Evolutionary conservation across 2,329 filamentous ascomycete genomes (phyloP).

Genomic region (Beauveria scarabaeidicola): DNA sequence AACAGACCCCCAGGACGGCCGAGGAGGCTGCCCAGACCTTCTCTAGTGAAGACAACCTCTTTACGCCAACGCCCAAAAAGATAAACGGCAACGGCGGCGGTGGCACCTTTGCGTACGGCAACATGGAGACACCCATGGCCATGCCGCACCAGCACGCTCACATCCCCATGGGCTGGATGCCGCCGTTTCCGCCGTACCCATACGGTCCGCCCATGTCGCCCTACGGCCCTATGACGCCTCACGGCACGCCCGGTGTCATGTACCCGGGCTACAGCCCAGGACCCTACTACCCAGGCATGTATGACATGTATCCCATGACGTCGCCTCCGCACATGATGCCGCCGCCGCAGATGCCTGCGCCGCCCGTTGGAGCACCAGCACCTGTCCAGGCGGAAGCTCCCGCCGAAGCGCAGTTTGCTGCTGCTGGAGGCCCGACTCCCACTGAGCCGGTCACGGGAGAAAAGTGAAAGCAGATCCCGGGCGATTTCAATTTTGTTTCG

Average conservation of each 20-base stretch:
- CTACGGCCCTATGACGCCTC: slow-evolving; percentile 16
- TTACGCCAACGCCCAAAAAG: slow-evolving; percentile 9
- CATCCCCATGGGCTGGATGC: slow-evolving; percentile 15
- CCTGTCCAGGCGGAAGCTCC: not conserved
- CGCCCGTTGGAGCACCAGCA: not conserved
- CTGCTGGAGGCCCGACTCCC: not conserved
- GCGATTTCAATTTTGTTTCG: slow-evolving; percentile 57
- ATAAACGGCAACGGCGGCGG: not conserved
- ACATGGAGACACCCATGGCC: slow-evolving; percentile 9
- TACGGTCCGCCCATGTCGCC: slow-evolving; percentile 10
- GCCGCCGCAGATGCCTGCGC: not conserved
- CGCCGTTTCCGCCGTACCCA: slow-evolving; percentile 12
- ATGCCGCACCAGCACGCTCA: not conserved
- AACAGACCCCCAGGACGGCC: not conserved
- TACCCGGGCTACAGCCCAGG: slow-evolving; percentile 18
- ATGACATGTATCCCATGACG: slow-evolving; percentile 13
- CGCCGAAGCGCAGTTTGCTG: not conserved
- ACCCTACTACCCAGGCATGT: slow-evolving; percentile 16
- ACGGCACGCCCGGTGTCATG: slow-evolving; percentile 14
- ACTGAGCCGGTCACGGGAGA: slow-evolving; percentile 53
- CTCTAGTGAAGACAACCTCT: not conserved
- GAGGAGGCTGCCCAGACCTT: not conserved
- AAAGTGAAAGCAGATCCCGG: slow-evolving; percentile 67
- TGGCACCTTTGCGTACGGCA: not conserved
- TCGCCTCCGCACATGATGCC: slow-evolving; percentile 18